Evolutionary conservation across 495 filamentous ascomycete species (phyloP), one percentile per base, ranked within the genome.

Genomic region (Penicillium cataractarum): DNA sequence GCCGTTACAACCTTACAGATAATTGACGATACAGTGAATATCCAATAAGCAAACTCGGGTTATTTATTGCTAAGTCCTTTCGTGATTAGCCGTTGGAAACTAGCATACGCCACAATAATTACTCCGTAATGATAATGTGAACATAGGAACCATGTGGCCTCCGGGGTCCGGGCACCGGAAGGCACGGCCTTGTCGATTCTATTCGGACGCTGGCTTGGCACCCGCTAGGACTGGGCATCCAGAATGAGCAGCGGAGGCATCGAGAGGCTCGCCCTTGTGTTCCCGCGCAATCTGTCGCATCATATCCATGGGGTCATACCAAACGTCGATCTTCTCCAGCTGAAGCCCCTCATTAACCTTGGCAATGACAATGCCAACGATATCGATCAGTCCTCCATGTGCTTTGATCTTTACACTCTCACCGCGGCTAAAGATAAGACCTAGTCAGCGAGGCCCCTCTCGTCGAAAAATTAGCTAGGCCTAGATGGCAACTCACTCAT

Each of bases 291-390:
- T 87, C 76, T 88, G 87, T 21, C 85, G 76, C 65, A 90, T 89
- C 86, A 89, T 89, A 39, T 84, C 78, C 66, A 86, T 71, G 1
- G 87, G 85, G 61, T 89, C 87, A 60, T 84, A 89, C 76, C 82
- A 90, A 7, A 86, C 86, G 58, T 89, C 82, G 17, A 89, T 71
- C 33, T 71, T 79, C 65, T 83, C 75, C 8, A 89, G 63, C 61
- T 83, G 78, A 60, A 89, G 64, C 62, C 80, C 79, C 40, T 87
- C 82, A 65, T 89, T 83, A 31, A 90, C 83, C 40, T 80, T 71
- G 10, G 86, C 86, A 19, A 88, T 76, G 0, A 82, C 85, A 22
- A 88, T 74, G 5, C 86, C 85, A 67, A 79, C 69, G 61, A 84
- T 81, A 50, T 76, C 74, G 44, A 77, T 73, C 22, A 57, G 7